phyloP scores from a whole-genome alignment of 345 rosid species.

The Lagerstroemia speciosa region DNA sequence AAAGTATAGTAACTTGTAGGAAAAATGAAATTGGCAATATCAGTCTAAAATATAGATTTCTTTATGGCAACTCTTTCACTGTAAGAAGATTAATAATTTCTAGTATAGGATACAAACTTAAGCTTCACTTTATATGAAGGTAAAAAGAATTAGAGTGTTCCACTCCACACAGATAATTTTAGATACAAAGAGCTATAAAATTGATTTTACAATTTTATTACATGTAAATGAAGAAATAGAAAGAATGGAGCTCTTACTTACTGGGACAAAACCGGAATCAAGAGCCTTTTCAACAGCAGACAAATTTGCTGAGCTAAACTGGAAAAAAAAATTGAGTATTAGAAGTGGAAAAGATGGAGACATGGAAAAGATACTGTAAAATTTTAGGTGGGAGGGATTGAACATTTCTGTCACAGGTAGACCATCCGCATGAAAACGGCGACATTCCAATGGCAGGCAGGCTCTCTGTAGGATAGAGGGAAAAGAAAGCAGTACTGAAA shows the following conservation, averaged over 20 bases:
- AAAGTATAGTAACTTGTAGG: background rate
- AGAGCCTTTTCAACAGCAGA: slow-evolving; percentile 52
- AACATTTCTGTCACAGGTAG: slow-evolving; percentile 56
- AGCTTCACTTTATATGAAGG: background rate
- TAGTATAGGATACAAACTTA: background rate
- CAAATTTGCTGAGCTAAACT: slow-evolving; percentile 66
- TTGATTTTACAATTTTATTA: background rate
- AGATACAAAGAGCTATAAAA: background rate
- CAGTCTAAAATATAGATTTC: background rate
- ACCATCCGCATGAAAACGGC: slow-evolving; percentile 84
- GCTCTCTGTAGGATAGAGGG: slow-evolving; percentile 54
- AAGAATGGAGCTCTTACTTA: slow-evolving; percentile 21
- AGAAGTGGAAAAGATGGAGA: slow-evolving; percentile 11
- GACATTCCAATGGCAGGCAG: slow-evolving; percentile 82
- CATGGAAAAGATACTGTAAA: background rate
- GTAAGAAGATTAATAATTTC: background rate
- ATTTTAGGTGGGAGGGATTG: slow-evolving; percentile 14
- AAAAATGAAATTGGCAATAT: too few species aligned
- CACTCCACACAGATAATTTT: background rate
- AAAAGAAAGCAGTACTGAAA: background rate
- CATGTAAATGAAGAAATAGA: background rate
- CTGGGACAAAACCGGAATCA: slow-evolving; percentile 81
- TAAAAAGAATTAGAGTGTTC: background rate
- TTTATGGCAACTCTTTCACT: background rate
- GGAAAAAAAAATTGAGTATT: slow-evolving; percentile 17